These are phyloP conservation scores for Escovopsis sp. DNA, from an alignment of 2,329 filamentous ascomycete genomes.

Conservation along the genomic window DNA sequence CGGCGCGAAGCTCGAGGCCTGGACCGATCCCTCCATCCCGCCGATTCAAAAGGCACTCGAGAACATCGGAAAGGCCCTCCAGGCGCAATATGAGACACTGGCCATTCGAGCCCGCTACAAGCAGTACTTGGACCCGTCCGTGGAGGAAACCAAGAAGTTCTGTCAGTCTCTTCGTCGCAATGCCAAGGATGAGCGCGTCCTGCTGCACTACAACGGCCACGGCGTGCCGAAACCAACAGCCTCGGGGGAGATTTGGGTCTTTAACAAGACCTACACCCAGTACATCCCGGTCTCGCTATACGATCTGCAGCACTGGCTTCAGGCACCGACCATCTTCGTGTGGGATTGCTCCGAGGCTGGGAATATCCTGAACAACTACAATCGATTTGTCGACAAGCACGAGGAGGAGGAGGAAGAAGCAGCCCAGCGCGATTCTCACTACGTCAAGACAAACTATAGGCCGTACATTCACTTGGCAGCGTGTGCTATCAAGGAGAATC, in stretches of 20 bases:
- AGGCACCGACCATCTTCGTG: conserved; percentile 88
- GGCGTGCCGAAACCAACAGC: conserved; percentile 90
- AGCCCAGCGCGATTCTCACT: conserved; percentile 62
- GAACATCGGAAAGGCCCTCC: conserved; percentile 89
- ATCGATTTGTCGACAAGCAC: conserved; percentile 88
- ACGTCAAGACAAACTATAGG: conserved; percentile 57
- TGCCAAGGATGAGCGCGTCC: conserved; percentile 85
- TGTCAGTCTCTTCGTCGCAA: conserved; percentile 80
- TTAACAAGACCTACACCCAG: conserved; percentile 97
- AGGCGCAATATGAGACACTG: conserved; percentile 89
- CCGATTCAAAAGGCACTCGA: conserved; percentile 77
- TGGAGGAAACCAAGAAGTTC: conserved; percentile 95
- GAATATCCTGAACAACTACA: conserved; percentile 89
- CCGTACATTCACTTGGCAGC: conserved; percentile 82
- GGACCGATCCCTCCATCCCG: conserved; percentile 79
- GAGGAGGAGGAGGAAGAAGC: conserved; percentile 74
- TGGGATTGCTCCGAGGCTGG: conserved; percentile 97
- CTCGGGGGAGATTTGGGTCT: conserved; percentile 97
- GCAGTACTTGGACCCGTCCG: conserved; percentile 88
- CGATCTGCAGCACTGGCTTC: conserved; percentile 89
- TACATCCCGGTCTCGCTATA: conserved; percentile 96
- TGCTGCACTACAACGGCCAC: conserved; percentile 99
- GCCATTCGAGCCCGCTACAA: conserved; percentile 95
- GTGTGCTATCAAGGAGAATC: conserved; percentile 76
- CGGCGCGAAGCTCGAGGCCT: conserved; percentile 86